phyloP scores from a whole-genome alignment of 2,329 filamentous ascomycete species.

The Hypoxylon sp. region DNA sequence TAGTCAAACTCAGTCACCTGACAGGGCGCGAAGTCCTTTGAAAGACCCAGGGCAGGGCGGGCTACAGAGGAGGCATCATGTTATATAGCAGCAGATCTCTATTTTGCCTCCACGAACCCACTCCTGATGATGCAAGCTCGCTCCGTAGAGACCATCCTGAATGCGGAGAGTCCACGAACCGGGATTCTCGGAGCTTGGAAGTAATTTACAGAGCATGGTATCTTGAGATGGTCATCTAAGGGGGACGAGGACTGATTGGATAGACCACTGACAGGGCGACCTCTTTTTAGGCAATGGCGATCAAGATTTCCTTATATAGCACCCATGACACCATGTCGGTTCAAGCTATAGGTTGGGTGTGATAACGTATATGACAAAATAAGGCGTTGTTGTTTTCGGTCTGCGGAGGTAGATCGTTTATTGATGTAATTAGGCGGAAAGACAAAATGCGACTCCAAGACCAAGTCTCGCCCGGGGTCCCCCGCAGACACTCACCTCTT shows the following conservation, averaged over 20 bases:
- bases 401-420: slow-evolving; percentile 44
- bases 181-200: slow-evolving; percentile 31
- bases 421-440: slow-evolving; percentile 49
- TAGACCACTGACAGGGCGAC: slow-evolving; percentile 24
- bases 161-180: slow-evolving; percentile 44
- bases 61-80: slow-evolving; percentile 24
- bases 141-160: slow-evolving; percentile 31
- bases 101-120: slow-evolving; percentile 18
- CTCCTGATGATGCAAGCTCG: slow-evolving; percentile 33
- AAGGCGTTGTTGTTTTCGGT: slow-evolving; percentile 43
- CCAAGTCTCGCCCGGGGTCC: slow-evolving; percentile 30
- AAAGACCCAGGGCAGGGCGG: slow-evolving; percentile 26
- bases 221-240: slow-evolving; percentile 26
- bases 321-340: slow-evolving; percentile 31
- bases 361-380: slow-evolving; percentile 29
- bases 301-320: slow-evolving; percentile 42
- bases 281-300: slow-evolving; percentile 41
- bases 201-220: slow-evolving; percentile 39
- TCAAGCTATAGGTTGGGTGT: slow-evolving; percentile 27
- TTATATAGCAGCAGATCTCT: slow-evolving; percentile 39
- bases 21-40: slow-evolving; percentile 31
- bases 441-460: slow-evolving; percentile 41
- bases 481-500: slow-evolving; percentile 33
- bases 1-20: slow-evolving; percentile 37
- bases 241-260: slow-evolving; percentile 35